Evolutionary conservation across 768 basidiomycete species (phyloP), one percentile per base, ranked within the genome.

Genomic region (Strobilomyces confusus): DNA sequence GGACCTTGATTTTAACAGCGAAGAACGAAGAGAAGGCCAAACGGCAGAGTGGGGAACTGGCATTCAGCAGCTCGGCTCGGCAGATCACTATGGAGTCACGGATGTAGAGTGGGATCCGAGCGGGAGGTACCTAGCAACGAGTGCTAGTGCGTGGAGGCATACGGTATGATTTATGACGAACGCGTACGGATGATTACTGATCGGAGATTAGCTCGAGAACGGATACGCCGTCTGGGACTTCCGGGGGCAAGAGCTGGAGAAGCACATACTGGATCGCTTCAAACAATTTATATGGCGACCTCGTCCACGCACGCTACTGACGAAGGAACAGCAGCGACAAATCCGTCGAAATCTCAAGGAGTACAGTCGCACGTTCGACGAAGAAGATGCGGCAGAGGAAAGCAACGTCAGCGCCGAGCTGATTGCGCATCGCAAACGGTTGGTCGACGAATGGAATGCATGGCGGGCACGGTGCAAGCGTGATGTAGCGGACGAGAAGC

Each of bases 221-320:
- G 97, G 97, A 33, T 99, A 85, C 67, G 87, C 87, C 11, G 84
- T 99, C 60, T 98, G 95, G 93, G 95, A 98, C 73, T 98, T 97
- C 82, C 88, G 89, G 49, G 97, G 95, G n/a, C 87, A 92, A 69
- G 92, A 95, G 69, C 77, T 94, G n/a, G 80, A 88, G 67, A 89
- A 91, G 68, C 85, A 87, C 47, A 83, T 93, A 53, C 77, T 89
- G 57, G 97, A 98, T 68, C 84, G 88, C 52, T 98, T 99, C 82
- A 99, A 99, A 77, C 97, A 99, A 71, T 93, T 98, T 73, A 81
- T 98, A 57, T 99, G 95, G 95, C 86, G 97, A 33, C 95, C 95
- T 23, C 87, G 97, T n/a, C 92, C 97, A 5, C 82, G 84, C 12
- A 88, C 91, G 4, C 73, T 98, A 47, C 78, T 99, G 52, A 79